Percentiles rank a stretch among this genome's conserved stretches.
These are phyloP conservation scores for Dryadomyces quercivorus DNA, from an alignment of 2,329 filamentous ascomycete species.

Conservation along the genomic window DNA sequence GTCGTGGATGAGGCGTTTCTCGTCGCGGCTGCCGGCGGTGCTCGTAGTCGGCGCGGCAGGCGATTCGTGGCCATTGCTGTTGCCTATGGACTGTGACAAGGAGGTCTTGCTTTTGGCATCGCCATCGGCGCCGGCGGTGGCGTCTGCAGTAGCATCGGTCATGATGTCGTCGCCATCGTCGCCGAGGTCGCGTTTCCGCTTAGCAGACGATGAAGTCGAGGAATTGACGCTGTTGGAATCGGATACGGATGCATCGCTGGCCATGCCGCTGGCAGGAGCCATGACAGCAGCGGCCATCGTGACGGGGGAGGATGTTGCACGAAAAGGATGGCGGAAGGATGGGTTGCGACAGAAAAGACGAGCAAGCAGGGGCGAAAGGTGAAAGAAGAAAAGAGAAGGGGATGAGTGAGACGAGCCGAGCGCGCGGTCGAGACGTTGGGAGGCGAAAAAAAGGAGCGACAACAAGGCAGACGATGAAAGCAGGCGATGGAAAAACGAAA, in stretches of 20 bases:
- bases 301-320: neutral
- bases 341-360: neutral
- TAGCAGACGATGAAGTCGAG: slow-evolving; percentile 20
- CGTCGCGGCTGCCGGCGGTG: slow-evolving; percentile 15
- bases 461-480: neutral
- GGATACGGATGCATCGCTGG: slow-evolving; percentile 16
- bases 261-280: slow-evolving; percentile 19
- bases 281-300: slow-evolving; percentile 20
- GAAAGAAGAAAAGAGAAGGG: neutral
- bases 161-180: slow-evolving; percentile 20
- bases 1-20: slow-evolving; percentile 26
- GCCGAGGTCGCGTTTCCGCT: slow-evolving; percentile 46
- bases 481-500: too few species aligned
- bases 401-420: neutral
- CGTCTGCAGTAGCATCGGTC: slow-evolving; percentile 3
- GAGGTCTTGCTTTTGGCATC: neutral
- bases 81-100: slow-evolving; percentile 9
- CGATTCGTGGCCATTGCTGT: slow-evolving; percentile 16
- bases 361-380: neutral
- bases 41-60: slow-evolving; percentile 14
- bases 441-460: neutral
- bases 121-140: neutral
- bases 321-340: neutral
- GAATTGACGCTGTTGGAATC: slow-evolving; percentile 17
- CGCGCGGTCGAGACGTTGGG: neutral